These are phyloP conservation scores for Candida freyschussii DNA, from an alignment of 1,139 yeast species.

Conservation along the genomic window DNA sequence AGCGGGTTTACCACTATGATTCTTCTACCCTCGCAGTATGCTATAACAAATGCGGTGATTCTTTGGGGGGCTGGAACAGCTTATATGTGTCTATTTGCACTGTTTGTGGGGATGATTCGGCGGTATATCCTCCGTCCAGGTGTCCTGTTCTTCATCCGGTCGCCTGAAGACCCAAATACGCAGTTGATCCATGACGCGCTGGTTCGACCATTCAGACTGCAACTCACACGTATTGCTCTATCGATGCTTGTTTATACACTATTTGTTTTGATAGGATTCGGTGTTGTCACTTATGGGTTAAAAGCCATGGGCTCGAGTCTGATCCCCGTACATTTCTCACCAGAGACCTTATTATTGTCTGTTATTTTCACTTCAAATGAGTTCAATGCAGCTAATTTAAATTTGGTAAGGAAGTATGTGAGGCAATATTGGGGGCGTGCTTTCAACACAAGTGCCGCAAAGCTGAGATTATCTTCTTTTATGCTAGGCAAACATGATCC, in stretches of 20 bases:
- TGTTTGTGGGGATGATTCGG: slow-evolving; percentile 82
- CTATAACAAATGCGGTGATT: background rate
- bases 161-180: slow-evolving; percentile 92
- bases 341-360: slow-evolving; percentile 10
- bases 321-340: slow-evolving; percentile 13
- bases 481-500: slow-evolving; percentile 65
- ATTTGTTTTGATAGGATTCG: slow-evolving; percentile 72
- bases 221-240: slow-evolving; percentile 65
- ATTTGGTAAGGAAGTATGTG: slow-evolving; percentile 30
- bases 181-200: slow-evolving; percentile 86
- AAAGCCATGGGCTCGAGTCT: slow-evolving; percentile 20
- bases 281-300: slow-evolving; percentile 45
- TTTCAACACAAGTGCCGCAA: slow-evolving; percentile 52
- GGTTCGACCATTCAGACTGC: slow-evolving; percentile 67
- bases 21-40: background rate
- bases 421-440: slow-evolving; percentile 58
- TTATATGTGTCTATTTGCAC: slow-evolving; percentile 84
- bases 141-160: slow-evolving; percentile 82
- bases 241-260: slow-evolving; percentile 75
- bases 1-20: no score
- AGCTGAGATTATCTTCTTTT: slow-evolving; percentile 72
- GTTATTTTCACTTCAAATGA: slow-evolving; percentile 5
- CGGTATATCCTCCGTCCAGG: slow-evolving; percentile 75
- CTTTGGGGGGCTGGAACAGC: slow-evolving; percentile 75
- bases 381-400: slow-evolving; percentile 4